phyloP scores from a whole-genome alignment of 345 rosid genomes.

The Geranium brycei region DNA sequence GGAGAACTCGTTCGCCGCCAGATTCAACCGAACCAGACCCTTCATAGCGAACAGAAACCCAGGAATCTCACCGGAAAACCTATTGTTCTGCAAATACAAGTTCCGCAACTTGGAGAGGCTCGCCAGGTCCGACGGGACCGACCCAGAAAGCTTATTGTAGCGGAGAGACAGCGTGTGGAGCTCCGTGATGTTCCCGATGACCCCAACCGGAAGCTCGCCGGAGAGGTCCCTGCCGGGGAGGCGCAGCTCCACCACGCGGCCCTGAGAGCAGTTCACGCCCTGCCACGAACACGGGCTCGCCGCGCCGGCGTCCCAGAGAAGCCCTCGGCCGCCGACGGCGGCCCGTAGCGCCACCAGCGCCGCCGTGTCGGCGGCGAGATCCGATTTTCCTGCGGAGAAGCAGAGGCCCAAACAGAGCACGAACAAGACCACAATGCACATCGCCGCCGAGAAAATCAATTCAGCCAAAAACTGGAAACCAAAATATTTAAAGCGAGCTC shows the following conservation, averaged over 20 bases:
- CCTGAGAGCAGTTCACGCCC: constrained; percentile 44
- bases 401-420: neutral
- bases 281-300: constrained; percentile 49
- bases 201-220: constrained; percentile 49
- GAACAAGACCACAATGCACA: neutral
- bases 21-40: constrained; percentile 21
- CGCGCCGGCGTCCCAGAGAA: constrained; percentile 51
- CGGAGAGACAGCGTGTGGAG: constrained; percentile 54
- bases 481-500: too few species aligned
- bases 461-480: too few species aligned
- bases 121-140: constrained; percentile 58
- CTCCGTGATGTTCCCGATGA: constrained; percentile 57
- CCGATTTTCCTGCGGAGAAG: constrained; percentile 18
- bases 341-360: constrained; percentile 56
- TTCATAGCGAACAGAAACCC: constrained; percentile 19
- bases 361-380: constrained; percentile 61
- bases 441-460: neutral
- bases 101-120: constrained; percentile 44
- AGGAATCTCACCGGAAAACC: constrained; percentile 68
- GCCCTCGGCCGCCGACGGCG: constrained; percentile 61
- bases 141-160: constrained; percentile 54
- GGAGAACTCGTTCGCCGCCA: constrained; percentile 23
- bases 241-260: constrained; percentile 41
- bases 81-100: constrained; percentile 61
- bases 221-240: constrained; percentile 67